These are phyloP conservation scores for Russula sp. DNA, from an alignment of 768 basidiomycete genomes.

Conservation along the genomic window DNA sequence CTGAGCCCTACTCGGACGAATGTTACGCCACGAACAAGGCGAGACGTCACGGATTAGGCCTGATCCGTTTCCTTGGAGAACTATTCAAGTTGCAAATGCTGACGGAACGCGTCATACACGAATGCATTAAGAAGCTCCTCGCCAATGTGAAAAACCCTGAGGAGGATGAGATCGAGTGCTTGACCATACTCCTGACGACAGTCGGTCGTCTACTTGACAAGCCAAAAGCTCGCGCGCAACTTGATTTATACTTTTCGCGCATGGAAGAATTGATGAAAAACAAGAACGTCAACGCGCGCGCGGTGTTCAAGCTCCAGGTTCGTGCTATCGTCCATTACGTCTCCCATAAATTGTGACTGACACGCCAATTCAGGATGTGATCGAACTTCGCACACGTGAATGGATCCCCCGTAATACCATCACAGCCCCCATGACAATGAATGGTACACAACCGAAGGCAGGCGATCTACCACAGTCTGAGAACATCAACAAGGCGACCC, in stretches of 20 bases:
- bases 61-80: slow-evolving; percentile 98
- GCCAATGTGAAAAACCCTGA: slow-evolving; percentile 92
- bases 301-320: slow-evolving; percentile 95
- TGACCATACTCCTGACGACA: slow-evolving; percentile 90
- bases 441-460: slow-evolving; percentile 60
- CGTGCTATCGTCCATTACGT: slow-evolving; percentile 26
- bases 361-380: slow-evolving; percentile 59
- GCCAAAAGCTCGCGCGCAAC: slow-evolving; percentile 70
- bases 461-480: slow-evolving; percentile 86
- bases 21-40: slow-evolving; percentile 96
- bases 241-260: slow-evolving; percentile 90
- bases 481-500: slow-evolving; percentile 64
- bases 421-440: slow-evolving; percentile 79
- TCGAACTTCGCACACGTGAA: slow-evolving; percentile 78
- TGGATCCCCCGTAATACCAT: slow-evolving; percentile 71
- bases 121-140: slow-evolving; percentile 93
- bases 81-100: slow-evolving; percentile 98
- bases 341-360: slow-evolving; percentile 4
- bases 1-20: slow-evolving; percentile 86
- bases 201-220: slow-evolving; percentile 82
- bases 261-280: slow-evolving; percentile 81
- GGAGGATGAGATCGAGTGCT: slow-evolving; percentile 95
- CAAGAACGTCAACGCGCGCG: slow-evolving; percentile 70
- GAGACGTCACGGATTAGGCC: slow-evolving; percentile 92
- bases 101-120: slow-evolving; percentile 96